A percentile compares a stretch with the other conserved stretches of the same genome.
Conservation (phyloP, 2,329 filamentous ascomycete species). For the Nigrospora osmanthi region DNA sequence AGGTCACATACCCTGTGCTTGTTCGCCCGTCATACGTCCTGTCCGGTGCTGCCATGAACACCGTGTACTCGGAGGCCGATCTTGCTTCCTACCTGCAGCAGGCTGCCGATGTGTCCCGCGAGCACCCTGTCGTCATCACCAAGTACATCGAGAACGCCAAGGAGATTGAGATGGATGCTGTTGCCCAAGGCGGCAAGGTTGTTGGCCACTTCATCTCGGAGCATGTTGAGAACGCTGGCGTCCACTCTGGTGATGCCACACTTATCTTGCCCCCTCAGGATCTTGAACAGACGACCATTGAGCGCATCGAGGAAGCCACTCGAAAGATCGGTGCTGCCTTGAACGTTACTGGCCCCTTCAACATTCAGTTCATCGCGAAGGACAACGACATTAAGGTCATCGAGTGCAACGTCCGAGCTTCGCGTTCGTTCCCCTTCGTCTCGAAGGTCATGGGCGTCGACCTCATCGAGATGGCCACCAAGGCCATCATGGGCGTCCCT, state of each 20-base stretch:
- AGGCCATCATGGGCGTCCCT: slow-evolving; percentile 83
- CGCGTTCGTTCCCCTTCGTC: slow-evolving; percentile 94
- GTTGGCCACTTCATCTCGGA: slow-evolving; percentile 96
- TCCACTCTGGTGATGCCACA: slow-evolving; percentile 96
- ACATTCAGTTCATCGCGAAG: slow-evolving; percentile 99
- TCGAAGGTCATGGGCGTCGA: slow-evolving; percentile 98
- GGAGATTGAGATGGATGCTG: slow-evolving; percentile 99
- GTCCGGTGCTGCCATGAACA: slow-evolving; percentile 98
- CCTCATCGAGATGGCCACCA: slow-evolving; percentile 96
- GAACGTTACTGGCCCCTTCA: slow-evolving; percentile 94
- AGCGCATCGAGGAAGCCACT: slow-evolving; percentile 88
- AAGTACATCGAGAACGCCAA: slow-evolving; percentile 99
- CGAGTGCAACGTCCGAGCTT: slow-evolving; percentile 95
- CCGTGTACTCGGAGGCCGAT: slow-evolving; percentile 93
- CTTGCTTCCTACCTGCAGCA: slow-evolving; percentile 82
- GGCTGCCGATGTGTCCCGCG: slow-evolving; percentile 85
- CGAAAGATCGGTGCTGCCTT: slow-evolving; percentile 89
- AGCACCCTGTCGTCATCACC: slow-evolving; percentile 96
- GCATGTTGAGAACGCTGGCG: slow-evolving; percentile 97
- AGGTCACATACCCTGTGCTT: slow-evolving; percentile 86
- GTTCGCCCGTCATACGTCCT: slow-evolving; percentile 95
- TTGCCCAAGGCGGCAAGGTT: slow-evolving; percentile 81
- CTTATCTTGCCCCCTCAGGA: slow-evolving; percentile 93
- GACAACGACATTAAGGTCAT: slow-evolving; percentile 99
- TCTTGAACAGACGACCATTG: slow-evolving; percentile 78